Evolutionary conservation across 306 rosid genomes (phyloP).

Genomic region (Vigna reflexopilosa): DNA sequence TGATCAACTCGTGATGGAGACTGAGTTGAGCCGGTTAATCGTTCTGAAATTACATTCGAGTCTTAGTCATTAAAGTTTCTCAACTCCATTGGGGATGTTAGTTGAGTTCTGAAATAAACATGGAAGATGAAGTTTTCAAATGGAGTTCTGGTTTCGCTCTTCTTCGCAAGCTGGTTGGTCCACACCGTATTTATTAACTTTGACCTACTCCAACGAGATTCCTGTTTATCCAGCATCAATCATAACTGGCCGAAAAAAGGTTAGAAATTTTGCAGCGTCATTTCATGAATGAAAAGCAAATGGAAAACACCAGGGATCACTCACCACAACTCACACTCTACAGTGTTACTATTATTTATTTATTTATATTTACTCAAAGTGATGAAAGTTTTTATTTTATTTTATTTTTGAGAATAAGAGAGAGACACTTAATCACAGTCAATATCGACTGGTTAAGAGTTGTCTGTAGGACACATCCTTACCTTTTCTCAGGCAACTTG

Average conservation of each 20-base stretch:
- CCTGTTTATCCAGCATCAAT: constrained; percentile 36
- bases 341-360: background rate
- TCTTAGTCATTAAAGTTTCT: constrained; percentile 36
- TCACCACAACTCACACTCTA: constrained; percentile 2
- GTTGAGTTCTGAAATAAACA: constrained; percentile 3
- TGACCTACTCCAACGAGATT: constrained; percentile 54
- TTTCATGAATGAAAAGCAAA: background rate
- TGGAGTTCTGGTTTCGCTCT: background rate
- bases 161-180: constrained; percentile 13
- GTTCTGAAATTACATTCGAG: background rate
- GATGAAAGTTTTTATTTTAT: background rate
- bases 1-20: too few species aligned
- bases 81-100: constrained; percentile 25
- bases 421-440: background rate
- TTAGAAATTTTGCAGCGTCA: background rate
- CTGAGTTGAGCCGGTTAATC: too few species aligned
- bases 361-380: too few species aligned
- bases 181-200: constrained; percentile 39
- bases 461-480: constrained; percentile 20
- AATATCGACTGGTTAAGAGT: constrained; percentile 23
- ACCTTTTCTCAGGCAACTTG: constrained; percentile 40
- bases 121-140: background rate
- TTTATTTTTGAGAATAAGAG: background rate
- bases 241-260: constrained; percentile 30
- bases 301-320: background rate